A percentile compares a stretch with the other conserved stretches of the same genome.
These are phyloP conservation scores for Diaporthe ilicicola DNA, from an alignment of 2,329 filamentous ascomycete species.

Conservation along the genomic window DNA sequence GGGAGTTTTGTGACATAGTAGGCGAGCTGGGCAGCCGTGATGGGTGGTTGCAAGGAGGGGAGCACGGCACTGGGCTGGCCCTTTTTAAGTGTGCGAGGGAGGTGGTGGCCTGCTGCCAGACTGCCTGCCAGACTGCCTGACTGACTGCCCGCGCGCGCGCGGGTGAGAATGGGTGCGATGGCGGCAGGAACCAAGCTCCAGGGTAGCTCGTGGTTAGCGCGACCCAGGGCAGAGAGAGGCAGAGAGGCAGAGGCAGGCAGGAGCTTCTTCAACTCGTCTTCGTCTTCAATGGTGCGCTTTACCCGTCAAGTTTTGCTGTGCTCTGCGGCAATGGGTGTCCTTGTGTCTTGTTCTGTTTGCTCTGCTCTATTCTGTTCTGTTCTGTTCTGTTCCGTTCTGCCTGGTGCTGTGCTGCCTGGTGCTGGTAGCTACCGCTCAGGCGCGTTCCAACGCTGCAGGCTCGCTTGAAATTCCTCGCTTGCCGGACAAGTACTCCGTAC, in stretches of 20 bases:
- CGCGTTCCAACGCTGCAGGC: not conserved
- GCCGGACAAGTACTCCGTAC: not conserved
- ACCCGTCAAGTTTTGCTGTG: not conserved
- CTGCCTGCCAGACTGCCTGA: not conserved
- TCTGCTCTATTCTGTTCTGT: not conserved
- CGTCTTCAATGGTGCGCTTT: not conserved
- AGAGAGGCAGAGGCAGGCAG: not conserved
- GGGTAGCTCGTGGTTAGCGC: conserved; percentile 24
- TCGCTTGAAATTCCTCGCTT: not conserved
- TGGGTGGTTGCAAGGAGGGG: conserved; percentile 23
- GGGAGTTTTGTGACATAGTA: conserved; percentile 35
- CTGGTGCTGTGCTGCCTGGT: not conserved
- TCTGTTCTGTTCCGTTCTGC: not conserved
- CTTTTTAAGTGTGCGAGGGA: conserved; percentile 17
- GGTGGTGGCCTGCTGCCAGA: not conserved
- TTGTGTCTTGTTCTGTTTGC: not conserved
- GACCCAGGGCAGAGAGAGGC: not conserved
- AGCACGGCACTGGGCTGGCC: conserved; percentile 15
- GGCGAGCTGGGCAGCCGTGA: conserved; percentile 26
- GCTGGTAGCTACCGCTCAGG: not conserved
- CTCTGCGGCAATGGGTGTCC: not conserved
- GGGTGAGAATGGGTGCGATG: conserved; percentile 6
- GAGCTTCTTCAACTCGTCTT: conserved; percentile 2
- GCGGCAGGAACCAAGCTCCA: conserved; percentile 17
- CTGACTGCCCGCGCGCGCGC: conserved; percentile 16